A percentile compares a stretch with the other conserved stretches of the same genome.
These are phyloP conservation scores for Alisma plantagoaquatica DNA, from an alignment of 106 monocot species.

Conservation along the genomic window DNA sequence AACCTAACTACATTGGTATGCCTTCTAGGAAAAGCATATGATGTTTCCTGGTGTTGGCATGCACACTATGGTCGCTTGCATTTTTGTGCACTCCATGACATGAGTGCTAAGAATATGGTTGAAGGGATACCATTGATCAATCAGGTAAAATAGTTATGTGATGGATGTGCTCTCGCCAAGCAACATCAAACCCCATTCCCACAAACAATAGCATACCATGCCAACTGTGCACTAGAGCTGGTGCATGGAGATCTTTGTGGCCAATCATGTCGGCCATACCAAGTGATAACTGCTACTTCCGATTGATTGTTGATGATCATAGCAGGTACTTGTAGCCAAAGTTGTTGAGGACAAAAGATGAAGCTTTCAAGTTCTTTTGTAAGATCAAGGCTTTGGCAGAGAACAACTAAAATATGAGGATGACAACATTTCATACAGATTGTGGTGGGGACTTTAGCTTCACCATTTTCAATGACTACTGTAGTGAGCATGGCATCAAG, in stretches of 20 bases:
- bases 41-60: background rate
- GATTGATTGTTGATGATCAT: constrained; percentile 3
- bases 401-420: no score
- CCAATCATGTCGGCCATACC: no score
- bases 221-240: background rate
- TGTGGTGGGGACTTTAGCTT: no score
- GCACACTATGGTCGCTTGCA: background rate
- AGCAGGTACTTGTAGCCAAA: background rate
- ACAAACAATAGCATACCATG: background rate
- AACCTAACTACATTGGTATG: background rate
- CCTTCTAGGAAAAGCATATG: background rate
- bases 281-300: no score
- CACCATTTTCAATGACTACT: no score
- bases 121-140: background rate
- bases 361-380: background rate
- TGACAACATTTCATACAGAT: no score
- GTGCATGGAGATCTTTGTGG: constrained; percentile 1
- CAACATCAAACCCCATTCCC: background rate
- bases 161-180: background rate
- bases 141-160: background rate
- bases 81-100: background rate
- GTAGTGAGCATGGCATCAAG: background rate
- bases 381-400: no score
- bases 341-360: background rate
- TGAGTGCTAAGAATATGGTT: background rate